Evolutionary conservation across 2,329 filamentous ascomycete species (phyloP).

Genomic region (Diaporthe helianthi): DNA sequence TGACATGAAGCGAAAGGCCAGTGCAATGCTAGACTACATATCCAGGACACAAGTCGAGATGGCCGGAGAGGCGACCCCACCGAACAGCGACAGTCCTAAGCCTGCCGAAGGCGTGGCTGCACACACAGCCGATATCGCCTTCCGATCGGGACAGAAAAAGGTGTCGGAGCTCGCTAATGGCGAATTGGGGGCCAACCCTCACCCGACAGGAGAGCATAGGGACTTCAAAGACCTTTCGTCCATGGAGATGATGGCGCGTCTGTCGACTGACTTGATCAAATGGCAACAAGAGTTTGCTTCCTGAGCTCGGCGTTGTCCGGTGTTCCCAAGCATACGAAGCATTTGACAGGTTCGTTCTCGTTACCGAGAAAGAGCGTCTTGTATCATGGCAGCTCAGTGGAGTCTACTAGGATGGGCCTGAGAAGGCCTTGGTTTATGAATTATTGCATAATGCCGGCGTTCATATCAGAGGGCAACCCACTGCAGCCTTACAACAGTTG

Average conservation of each 20-base stretch:
- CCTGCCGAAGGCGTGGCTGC: conserved; percentile 43
- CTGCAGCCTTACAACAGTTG: neutral
- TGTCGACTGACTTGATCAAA: conserved; percentile 80
- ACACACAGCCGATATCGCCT: conserved; percentile 35
- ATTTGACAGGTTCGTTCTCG: neutral
- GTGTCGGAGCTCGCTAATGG: conserved; percentile 39
- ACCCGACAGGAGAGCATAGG: conserved; percentile 46
- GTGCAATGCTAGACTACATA: conserved; percentile 88
- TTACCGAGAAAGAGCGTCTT: neutral
- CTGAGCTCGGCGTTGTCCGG: neutral
- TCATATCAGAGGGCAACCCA: neutral
- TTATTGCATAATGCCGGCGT: conserved; percentile 23
- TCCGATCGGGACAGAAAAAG: conserved; percentile 37
- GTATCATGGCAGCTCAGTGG: neutral
- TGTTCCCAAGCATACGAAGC: neutral
- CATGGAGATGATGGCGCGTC: conserved; percentile 88
- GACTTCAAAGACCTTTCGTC: conserved; percentile 80
- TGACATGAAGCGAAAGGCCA: conserved; percentile 85
- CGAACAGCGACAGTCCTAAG: conserved; percentile 47
- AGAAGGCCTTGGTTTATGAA: conserved; percentile 1
- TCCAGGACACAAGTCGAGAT: conserved; percentile 87
- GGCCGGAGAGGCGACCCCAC: conserved; percentile 66
- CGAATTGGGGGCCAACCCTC: conserved; percentile 40
- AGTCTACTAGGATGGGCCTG: neutral
- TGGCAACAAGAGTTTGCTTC: conserved; percentile 78